Evolutionary conservation across 371 early-diverging fungal genomes (phyloP).

Genomic region (Mortierella sp.): DNA sequence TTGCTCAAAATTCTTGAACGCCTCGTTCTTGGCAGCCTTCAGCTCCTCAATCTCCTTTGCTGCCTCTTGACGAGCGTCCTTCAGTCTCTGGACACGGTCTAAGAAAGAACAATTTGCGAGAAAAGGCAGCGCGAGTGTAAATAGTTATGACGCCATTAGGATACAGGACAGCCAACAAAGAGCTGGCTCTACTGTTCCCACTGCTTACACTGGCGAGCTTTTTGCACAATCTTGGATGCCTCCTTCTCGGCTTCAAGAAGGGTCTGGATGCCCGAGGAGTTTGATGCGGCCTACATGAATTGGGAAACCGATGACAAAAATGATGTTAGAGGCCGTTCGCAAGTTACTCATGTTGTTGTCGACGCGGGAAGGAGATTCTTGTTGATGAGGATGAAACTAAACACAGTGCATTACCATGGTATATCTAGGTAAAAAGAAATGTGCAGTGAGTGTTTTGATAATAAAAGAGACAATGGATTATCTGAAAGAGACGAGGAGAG

Average conservation of each 20-base stretch:
- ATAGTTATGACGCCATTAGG: neutral
- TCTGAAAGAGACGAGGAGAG: no score
- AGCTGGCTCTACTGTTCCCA: neutral
- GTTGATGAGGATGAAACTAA: no score
- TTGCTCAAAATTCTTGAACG: constrained; percentile 85
- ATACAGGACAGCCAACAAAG: neutral
- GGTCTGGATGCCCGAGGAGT: constrained; percentile 86
- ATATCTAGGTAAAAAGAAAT: no score
- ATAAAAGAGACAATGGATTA: no score
- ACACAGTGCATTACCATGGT: no score
- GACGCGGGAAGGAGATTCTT: no score
- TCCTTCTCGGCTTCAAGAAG: constrained; percentile 89
- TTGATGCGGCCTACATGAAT: constrained; percentile 69
- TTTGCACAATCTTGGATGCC: constrained; percentile 91
- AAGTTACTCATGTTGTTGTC: no score
- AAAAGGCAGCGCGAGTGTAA: neutral
- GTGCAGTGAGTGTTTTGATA: no score
- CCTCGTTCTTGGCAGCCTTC: constrained; percentile 85
- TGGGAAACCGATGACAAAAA: neutral
- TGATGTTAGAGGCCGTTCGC: no score
- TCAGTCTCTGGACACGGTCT: constrained; percentile 94
- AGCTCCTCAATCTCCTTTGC: constrained; percentile 91
- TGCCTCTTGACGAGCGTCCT: constrained; percentile 95
- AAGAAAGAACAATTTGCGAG: neutral
- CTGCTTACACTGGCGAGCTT: constrained; percentile 89